Evolutionary conservation across 169 alveolate genomes (phyloP), one percentile per base, ranked within the genome.

Genomic region (Fabrea salina): DNA sequence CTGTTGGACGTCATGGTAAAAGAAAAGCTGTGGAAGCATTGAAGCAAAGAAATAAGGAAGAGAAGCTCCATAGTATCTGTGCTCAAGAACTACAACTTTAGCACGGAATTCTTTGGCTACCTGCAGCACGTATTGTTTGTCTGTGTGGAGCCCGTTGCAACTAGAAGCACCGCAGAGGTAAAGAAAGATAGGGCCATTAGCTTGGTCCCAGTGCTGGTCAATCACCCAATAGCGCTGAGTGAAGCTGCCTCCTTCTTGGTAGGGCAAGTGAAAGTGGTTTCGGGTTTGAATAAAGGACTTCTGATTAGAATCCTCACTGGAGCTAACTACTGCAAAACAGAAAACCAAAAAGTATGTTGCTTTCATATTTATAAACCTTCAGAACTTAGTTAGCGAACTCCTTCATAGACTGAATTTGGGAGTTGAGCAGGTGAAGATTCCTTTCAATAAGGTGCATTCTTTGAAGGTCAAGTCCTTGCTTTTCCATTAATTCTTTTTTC

Each of bases 61-160:
- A 19, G 57, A 37, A 37, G 2, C 58, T 41, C 76, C 76, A 41
- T 22, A 64, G 27, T 33, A 64, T 30, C 75, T 30, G 39, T 64
- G 75, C 75, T 64, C 75, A 27, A 57, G 70, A 4, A 32, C 19
- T 57, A 57, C 16, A 57, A 19, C 19, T 58, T 35, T 58, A n/a
- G 49, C 71, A 0, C 5, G 5, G 33, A 27, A 27, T 58, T 58
- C 37, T 58, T 58, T 58, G 5, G 71, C 53, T 6, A 58, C 49
- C 4, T 58, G 44, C 44, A 58, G 32, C 32, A 43, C 47, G 13
- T 27, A 58, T 58, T n/a, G n/a, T n/a, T 27, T 27, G 25, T 58
- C 19, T n/a, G 71, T 58, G 37, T 37, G n/a, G 5, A 58, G 19
- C 0, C 71, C 53, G 1, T 58, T 33, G 71, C 71, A 58, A 27